Base-by-base conservation (phyloP, 495 filamentous ascomycete species). In the Podospora anserina region DNA sequence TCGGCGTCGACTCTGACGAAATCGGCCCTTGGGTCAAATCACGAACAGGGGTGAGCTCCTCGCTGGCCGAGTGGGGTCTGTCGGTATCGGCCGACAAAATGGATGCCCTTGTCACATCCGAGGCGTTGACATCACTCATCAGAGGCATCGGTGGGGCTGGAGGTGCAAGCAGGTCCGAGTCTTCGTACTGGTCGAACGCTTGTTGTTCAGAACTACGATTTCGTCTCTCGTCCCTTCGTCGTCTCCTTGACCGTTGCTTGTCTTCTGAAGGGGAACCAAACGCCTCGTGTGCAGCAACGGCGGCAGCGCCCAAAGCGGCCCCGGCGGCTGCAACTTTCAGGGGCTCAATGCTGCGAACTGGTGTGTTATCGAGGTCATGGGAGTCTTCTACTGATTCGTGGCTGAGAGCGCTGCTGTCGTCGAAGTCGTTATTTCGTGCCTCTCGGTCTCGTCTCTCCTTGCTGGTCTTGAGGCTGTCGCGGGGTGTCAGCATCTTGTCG, bases 31-130 rank as follows among this genome's bases (percentile, higher is more conserved):
- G 80, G 18, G 86, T 74, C 3, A 90, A 76, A 59, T 91, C 88
- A 23, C 81, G 84, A 54, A 86, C 77, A 2, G 86, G 82, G 13
- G 85, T 83, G 67, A 84, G 80, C 67, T 85, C 79, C 75, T 82
- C 79, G 74, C 76, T 87, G n/a, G 83, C 84, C 59, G 89, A 90
- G 66, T 85, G 85, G 64, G 91, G 87, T 69, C 89, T 78, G 70
- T 89, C 91, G 0, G 91, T 93, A 27, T 90, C 87, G 53, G 92
- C 89, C 5, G 95, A 94, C 13, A 96, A 82, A 66, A 99, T 91
- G 0, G 96, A 98, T 49, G 90, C 89, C 75, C 95, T 85, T 3
- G 95, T 98, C 61, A 97, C 76, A 28, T 97, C 93, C 0, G 93
- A 96, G 34, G 91, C 86, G 61, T 90, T 86, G 30, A 96, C 86